Base-by-base conservation (phyloP, 257 asterid species). In the Penstemon barbatus region DNA sequence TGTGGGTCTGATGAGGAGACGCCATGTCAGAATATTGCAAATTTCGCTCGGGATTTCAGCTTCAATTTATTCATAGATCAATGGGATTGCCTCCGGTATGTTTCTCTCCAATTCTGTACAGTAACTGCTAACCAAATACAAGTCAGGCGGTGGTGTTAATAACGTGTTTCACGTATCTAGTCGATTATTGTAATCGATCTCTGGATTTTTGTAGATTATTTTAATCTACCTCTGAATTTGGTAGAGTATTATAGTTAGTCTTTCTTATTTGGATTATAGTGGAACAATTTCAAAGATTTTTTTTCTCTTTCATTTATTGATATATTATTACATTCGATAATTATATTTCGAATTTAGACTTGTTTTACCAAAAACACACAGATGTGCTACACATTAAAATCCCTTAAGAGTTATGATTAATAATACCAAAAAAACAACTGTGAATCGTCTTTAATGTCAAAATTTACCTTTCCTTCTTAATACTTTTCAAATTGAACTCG, bases 1-100 rank as follows among this genome's bases (percentile, higher is more conserved):
- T 61, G 83, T 72, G 83, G 65, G 89, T 78, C 80, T 86, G 80
- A 55, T 71, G 84, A 78, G 86, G 68, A 77, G 85, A 87, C 74
- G 90, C 91, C 96, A 91, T 91, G 83, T 81, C 79, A 64, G 68
- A 68, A 53, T 4, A 66, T 58, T 53, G 81, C 48, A 61, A 78
- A 58, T 49, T 49, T 3, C 6, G 18, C 54, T 49, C 54, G 13
- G n/a, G 54, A 49, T 49, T 49, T 15, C 54, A 15, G 54, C 54
- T 13, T 49, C 54, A 49, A 12, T 49, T 3, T 10, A 10, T 10
- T 49, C n/a, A 49, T 15, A 49, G 54, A 49, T 7, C 11, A 1
- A 15, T 15, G 6, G 54, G 54, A 49, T 49, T 49, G 18, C n/a
- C 54, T 49, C 18, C 54, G 54, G 54, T 49, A 9, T 15, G 9